Conservation (phyloP, 2,329 filamentous ascomycete genomes). For the Talaromyces sp. region DNA sequence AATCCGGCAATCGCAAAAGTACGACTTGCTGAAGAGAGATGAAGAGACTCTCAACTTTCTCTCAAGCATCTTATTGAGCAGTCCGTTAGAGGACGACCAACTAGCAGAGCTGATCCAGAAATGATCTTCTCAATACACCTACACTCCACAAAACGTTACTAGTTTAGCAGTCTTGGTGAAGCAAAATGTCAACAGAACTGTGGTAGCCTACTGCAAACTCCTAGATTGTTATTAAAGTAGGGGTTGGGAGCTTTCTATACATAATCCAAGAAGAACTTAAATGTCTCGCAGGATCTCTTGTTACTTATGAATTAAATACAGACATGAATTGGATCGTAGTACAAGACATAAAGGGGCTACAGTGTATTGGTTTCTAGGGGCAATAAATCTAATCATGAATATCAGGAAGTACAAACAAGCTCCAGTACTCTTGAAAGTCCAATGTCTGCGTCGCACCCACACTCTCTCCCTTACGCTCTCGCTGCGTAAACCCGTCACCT, state of each 20-base stretch:
- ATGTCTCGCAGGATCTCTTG: no score
- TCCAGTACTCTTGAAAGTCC: slow-evolving; percentile 13
- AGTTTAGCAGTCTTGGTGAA: neutral
- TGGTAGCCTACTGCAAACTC: neutral
- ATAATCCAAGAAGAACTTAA: neutral
- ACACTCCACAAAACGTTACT: neutral
- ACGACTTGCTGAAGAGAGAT: neutral
- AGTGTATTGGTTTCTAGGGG: neutral
- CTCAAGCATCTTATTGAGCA: slow-evolving; percentile 2
- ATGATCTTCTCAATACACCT: neutral
- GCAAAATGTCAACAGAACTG: neutral
- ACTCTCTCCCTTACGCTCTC: slow-evolving; percentile 9
- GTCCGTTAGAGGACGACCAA: neutral
- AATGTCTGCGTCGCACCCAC: slow-evolving; percentile 11
- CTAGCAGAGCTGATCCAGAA: neutral
- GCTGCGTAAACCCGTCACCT: slow-evolving; percentile 22
- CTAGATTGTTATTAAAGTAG: neutral
- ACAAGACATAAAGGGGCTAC: no score
- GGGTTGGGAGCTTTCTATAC: neutral
- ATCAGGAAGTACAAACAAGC: slow-evolving; percentile 13
- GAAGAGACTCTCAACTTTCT: slow-evolving; percentile 6
- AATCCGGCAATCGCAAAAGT: slow-evolving; percentile 7
- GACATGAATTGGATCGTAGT: no score
- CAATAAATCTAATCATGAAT: slow-evolving; percentile 11
- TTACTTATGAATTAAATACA: no score